These are phyloP conservation scores for Penicillium brasilianum DNA, from an alignment of 2,329 filamentous ascomycete species.

Conservation along the genomic window DNA sequence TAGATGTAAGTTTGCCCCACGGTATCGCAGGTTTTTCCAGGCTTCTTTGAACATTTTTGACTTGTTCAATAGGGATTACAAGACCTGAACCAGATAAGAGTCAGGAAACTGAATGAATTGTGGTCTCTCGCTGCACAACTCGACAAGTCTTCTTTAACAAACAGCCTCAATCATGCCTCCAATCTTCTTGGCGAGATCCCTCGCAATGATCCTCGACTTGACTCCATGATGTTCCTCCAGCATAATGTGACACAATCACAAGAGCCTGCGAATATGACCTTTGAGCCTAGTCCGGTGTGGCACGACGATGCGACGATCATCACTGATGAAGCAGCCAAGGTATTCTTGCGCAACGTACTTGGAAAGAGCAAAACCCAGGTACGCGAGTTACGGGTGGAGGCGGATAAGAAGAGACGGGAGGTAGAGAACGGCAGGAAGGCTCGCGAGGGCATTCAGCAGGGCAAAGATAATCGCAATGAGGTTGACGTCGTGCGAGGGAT, in stretches of 20 bases:
- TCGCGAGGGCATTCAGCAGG: conserved; percentile 78
- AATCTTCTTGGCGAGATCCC: conserved; percentile 80
- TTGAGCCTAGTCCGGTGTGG: conserved; percentile 96
- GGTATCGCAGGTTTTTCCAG: neutral
- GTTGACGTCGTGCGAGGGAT: conserved; percentile 82
- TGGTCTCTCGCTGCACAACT: conserved; percentile 82
- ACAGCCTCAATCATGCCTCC: conserved; percentile 73
- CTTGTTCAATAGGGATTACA: conserved; percentile 66
- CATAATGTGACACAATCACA: conserved; percentile 85
- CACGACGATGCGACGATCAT: conserved; percentile 89
- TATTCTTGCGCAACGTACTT: conserved; percentile 89
- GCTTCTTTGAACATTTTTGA: conserved; percentile 6
- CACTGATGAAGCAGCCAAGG: conserved; percentile 82
- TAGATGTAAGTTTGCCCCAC: conserved; percentile 68
- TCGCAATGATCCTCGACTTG: conserved; percentile 83
- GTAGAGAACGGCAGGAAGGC: conserved; percentile 76
- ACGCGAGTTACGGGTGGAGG: conserved; percentile 77
- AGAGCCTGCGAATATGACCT: conserved; percentile 81
- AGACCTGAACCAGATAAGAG: conserved; percentile 88
- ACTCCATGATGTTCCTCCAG: conserved; percentile 96
- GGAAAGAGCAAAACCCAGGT: conserved; percentile 87
- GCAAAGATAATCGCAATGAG: conserved; percentile 86
- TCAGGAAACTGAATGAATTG: conserved; percentile 78
- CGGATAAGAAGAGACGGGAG: conserved; percentile 84
- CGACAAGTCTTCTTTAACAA: conserved; percentile 77